Conservation (phyloP, 805 yeast species). For the Ogataea paraovalis region DNA sequence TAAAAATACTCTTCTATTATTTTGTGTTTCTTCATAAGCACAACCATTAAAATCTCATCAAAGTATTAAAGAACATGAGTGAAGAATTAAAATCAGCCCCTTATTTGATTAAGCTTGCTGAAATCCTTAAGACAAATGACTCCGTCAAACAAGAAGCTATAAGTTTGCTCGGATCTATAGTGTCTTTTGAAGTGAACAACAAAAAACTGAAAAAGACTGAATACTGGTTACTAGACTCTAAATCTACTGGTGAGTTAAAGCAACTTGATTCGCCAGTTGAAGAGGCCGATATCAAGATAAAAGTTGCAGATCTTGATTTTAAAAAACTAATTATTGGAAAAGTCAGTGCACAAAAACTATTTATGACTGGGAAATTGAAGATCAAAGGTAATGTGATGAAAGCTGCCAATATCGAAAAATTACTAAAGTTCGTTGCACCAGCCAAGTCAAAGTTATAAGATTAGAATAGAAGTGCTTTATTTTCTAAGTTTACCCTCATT, state of each 20-base stretch:
- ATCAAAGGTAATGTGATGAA: constrained; percentile 89
- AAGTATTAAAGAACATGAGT: constrained; percentile 2
- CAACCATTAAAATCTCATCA: too few relatives aligned
- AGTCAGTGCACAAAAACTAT: constrained; percentile 80
- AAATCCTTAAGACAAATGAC: constrained; percentile 14
- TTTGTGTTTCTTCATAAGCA: too few relatives aligned
- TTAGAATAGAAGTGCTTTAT: neutral
- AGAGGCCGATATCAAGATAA: constrained; percentile 62
- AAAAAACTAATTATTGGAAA: constrained; percentile 70
- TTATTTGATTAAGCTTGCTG: constrained; percentile 14
- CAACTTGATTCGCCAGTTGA: constrained; percentile 26
- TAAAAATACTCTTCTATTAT: neutral
- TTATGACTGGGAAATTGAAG: constrained; percentile 80
- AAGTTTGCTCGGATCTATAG: constrained; percentile 30
- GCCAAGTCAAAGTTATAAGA: constrained; percentile 40
- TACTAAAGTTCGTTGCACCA: constrained; percentile 52
- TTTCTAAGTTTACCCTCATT: neutral
- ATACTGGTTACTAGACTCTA: constrained; percentile 63
- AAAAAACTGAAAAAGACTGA: constrained; percentile 53
- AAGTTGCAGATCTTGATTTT: constrained; percentile 64
- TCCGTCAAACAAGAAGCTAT: constrained; percentile 17
- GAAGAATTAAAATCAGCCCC: constrained; percentile 15
- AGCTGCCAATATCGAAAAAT: constrained; percentile 71
- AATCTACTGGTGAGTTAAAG: constrained; percentile 47
- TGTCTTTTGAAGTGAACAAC: constrained; percentile 65